phyloP scores from a whole-genome alignment of 371 early-diverging fungal species.

The Ecytonucleospora hepatopenaei region DNA sequence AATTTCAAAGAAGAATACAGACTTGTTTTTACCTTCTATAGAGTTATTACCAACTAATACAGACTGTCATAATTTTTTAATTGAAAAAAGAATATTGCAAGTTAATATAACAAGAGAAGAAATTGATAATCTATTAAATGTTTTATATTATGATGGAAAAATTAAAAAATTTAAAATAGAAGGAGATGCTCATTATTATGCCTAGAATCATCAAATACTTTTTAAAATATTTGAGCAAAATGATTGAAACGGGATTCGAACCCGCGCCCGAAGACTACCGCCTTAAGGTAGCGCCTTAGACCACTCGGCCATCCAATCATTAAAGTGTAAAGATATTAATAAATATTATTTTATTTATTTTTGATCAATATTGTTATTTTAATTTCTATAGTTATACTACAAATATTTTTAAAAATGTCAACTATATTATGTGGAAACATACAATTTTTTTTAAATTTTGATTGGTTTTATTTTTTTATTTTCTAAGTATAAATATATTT shows the following conservation, averaged over 20 bases:
- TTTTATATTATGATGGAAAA: constrained; percentile 74
- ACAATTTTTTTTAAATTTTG: no score
- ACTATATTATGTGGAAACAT: no score
- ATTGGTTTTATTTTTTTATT: no score
- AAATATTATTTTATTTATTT: neutral
- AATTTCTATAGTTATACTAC: no score
- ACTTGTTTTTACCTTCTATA: constrained; percentile 18
- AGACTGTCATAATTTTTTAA: constrained; percentile 41
- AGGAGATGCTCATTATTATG: constrained; percentile 14
- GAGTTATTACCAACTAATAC: constrained; percentile 24
- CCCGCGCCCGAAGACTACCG: constrained; percentile 57
- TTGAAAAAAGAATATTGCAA: constrained; percentile 31
- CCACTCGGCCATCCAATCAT: constrained; percentile 56
- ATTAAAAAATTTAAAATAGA: constrained; percentile 59
- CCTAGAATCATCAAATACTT: constrained; percentile 1
- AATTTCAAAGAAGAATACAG: constrained; percentile 56
- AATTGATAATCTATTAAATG: constrained; percentile 67
- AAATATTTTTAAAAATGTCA: no score
- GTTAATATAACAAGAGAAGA: constrained; percentile 64
- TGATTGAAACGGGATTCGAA: constrained; percentile 56
- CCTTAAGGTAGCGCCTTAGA: constrained; percentile 58
- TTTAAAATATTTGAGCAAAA: constrained; percentile 11
- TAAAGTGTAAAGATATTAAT: neutral
- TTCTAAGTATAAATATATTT: no score
- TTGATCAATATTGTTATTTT: neutral